These are phyloP conservation scores for Rhodotorula kratochvilovae DNA, from an alignment of 768 basidiomycete genomes.

Conservation along the genomic window DNA sequence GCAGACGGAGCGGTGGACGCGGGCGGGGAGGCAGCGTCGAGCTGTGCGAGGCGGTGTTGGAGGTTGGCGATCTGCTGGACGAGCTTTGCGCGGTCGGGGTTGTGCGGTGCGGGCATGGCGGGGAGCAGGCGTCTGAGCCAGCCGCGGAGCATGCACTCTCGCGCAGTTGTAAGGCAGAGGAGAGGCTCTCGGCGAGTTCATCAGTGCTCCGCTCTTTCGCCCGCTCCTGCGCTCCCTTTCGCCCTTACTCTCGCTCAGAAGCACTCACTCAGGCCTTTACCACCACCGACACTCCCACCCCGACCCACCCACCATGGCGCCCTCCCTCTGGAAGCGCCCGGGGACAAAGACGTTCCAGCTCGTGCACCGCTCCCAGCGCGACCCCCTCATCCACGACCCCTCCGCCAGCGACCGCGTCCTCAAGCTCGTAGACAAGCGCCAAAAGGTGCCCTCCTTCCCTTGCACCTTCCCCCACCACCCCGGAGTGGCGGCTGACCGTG, in stretches of 20 bases:
- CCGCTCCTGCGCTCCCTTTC: neutral
- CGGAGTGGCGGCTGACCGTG: neutral
- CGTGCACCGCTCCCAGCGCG: conserved; percentile 90
- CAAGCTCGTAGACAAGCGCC: conserved; percentile 66
- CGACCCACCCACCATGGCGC: conserved; percentile 16
- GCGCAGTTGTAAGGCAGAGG: neutral
- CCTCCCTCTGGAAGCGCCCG: conserved; percentile 79
- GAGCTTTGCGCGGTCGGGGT: conserved; percentile 6
- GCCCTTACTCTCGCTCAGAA: neutral
- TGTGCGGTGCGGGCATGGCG: conserved; percentile 6
- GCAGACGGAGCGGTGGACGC: no score
- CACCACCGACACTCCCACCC: neutral
- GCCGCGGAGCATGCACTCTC: conserved; percentile 5
- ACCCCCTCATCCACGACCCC: conserved; percentile 90
- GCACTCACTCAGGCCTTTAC: neutral
- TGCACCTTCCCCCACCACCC: neutral
- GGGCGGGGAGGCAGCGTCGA: neutral
- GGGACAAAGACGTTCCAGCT: conserved; percentile 92
- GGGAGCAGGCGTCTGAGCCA: neutral
- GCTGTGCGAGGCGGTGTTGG: conserved; percentile 11
- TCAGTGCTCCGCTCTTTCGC: neutral
- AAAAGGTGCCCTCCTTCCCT: neutral
- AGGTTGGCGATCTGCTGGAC: conserved; percentile 22
- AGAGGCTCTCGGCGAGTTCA: neutral
- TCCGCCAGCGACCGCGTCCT: conserved; percentile 85